phyloP scores from a whole-genome alignment of 768 basidiomycete genomes.

The Leucogyrophana mollusca region DNA sequence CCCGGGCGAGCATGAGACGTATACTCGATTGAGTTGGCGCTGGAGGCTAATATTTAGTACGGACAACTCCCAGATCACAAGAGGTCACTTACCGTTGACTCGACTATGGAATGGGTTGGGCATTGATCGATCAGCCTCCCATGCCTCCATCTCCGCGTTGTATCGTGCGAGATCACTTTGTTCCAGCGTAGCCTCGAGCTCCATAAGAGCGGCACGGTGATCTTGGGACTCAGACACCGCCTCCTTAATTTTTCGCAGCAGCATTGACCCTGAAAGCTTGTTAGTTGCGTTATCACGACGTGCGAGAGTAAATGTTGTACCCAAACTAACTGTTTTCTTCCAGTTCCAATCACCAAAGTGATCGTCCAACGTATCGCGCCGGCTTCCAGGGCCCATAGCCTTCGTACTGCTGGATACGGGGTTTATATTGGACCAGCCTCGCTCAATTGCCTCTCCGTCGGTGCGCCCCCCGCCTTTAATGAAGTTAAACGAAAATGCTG shows the following conservation, averaged over 20 bases:
- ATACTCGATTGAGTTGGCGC: slow-evolving; percentile 4
- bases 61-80: too few relatives aligned
- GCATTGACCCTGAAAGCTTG: not conserved
- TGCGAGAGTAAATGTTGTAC: slow-evolving; percentile 4
- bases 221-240: not conserved
- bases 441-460: slow-evolving; percentile 18
- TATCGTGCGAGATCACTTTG: not conserved
- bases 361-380: slow-evolving; percentile 14
- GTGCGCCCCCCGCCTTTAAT: slow-evolving; percentile 10
- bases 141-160: not conserved
- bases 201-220: not conserved
- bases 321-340: slow-evolving; percentile 5
- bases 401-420: slow-evolving; percentile 9
- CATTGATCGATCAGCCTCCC: not conserved
- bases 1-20: slow-evolving; percentile 4
- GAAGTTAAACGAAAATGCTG: slow-evolving; percentile 15
- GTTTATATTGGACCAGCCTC: slow-evolving; percentile 14
- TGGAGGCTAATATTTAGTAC: too few relatives aligned
- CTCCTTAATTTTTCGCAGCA: not conserved
- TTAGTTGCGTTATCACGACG: too few relatives aligned
- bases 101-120: not conserved
- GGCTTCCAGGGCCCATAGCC: slow-evolving; percentile 13
- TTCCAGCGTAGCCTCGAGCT: not conserved
- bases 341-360: slow-evolving; percentile 13
- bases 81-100: not conserved